Evolutionary conservation across 2,329 filamentous ascomycete genomes (phyloP).

Genomic region (Aspergillus japonicus): DNA sequence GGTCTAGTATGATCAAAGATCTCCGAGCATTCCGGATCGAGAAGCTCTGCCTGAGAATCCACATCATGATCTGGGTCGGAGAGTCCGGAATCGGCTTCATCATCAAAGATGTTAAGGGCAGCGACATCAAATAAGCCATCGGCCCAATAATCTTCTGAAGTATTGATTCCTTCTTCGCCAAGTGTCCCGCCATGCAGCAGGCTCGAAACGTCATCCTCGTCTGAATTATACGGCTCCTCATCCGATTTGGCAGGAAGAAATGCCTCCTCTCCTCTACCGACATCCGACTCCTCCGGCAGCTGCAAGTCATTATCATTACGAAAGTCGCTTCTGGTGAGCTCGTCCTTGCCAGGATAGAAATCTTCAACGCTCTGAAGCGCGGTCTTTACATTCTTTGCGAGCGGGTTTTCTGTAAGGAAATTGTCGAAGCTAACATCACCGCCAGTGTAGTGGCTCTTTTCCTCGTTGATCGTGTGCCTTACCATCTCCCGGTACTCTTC

Average conservation of each 20-base stretch:
- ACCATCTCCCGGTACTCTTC: constrained; percentile 73
- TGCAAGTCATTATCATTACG: constrained; percentile 12
- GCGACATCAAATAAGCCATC: constrained; percentile 26
- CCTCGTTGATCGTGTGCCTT: constrained; percentile 61
- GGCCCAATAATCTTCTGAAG: constrained; percentile 15
- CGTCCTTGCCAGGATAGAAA: constrained; percentile 69
- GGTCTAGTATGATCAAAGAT: not conserved
- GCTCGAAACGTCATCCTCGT: constrained; percentile 41
- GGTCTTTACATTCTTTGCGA: constrained; percentile 67
- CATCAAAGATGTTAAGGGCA: constrained; percentile 15
- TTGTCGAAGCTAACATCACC: constrained; percentile 59
- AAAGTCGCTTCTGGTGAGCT: constrained; percentile 23
- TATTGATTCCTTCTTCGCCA: constrained; percentile 14
- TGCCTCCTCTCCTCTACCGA: constrained; percentile 65
- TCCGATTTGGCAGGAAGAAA: constrained; percentile 51
- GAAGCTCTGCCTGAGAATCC: not conserved
- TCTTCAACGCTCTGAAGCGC: constrained; percentile 82
- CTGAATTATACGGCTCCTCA: constrained; percentile 41
- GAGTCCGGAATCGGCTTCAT: not conserved
- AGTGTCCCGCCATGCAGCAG: constrained; percentile 18
- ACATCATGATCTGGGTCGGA: not conserved
- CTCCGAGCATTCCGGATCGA: not conserved
- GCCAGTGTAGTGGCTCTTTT: constrained; percentile 53
- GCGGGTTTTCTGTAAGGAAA: constrained; percentile 58
- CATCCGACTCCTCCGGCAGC: constrained; percentile 21